Evolutionary conservation across 306 rosid genomes (phyloP).

Genomic region (Vicia faba): DNA sequence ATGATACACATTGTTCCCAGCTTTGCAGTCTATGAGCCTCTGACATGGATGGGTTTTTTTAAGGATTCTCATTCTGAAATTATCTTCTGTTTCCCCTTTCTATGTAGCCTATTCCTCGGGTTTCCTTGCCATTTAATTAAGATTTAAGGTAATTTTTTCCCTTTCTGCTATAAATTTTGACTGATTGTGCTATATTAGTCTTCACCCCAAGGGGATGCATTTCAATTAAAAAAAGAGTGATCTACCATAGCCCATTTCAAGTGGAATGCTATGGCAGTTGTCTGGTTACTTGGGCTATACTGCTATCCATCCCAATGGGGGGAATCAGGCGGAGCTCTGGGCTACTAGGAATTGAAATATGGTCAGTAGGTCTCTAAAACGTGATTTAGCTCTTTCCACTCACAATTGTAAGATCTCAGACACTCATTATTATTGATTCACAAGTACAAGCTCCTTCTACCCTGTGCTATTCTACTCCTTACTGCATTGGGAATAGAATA

Average conservation of each 20-base stretch:
- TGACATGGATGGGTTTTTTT: constrained; percentile 16
- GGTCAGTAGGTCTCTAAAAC: neutral
- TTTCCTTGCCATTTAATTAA: neutral
- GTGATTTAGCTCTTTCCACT: neutral
- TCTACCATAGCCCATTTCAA: neutral
- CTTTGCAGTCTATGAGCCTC: constrained; percentile 21
- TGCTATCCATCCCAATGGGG: neutral
- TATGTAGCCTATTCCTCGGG: neutral
- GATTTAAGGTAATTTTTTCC: neutral
- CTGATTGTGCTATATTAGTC: neutral
- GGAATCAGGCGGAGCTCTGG: neutral
- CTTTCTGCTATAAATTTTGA: neutral
- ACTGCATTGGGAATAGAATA: neutral
- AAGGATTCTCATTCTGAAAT: constrained; percentile 10
- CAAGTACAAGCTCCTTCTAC: too few relatives aligned
- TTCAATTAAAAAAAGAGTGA: neutral
- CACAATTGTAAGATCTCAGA: neutral
- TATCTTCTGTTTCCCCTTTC: constrained; percentile 26
- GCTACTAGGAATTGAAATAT: neutral
- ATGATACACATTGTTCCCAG: too few relatives aligned
- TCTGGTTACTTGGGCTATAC: neutral
- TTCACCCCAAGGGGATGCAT: neutral
- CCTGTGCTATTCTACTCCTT: neutral
- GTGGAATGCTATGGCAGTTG: neutral
- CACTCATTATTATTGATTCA: neutral